Evolutionary conservation across 2,329 filamentous ascomycete genomes (phyloP), one percentile per base, ranked within the genome.

Genomic region (Clonostachys chloroleuca): DNA sequence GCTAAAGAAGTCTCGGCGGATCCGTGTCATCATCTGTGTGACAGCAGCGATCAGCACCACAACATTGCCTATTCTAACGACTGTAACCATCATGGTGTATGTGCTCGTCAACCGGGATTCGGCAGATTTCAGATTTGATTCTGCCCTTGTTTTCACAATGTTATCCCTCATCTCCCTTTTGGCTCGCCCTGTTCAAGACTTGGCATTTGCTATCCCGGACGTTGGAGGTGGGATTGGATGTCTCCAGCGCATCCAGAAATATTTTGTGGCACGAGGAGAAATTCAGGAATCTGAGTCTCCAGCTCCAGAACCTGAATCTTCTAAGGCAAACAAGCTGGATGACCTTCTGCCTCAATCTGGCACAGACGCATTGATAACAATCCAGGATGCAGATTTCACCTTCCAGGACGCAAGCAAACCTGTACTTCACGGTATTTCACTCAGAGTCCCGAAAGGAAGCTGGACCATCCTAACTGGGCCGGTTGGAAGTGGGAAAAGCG

Each of bases 401-500:
- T 18, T 39, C 36, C 36, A 18, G 17, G 36, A 18, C 12, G 17
- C 10, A n/a, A 18, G 10, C 36, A 39, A n/a, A 12, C 17, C 12
- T 12, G 14, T 39, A 12, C 14, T 18, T 39, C 36, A 18, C 36
- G 36, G 10, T 39, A 42, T 40, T 5, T 30, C 24, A 30, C 24
- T 30, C 24, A 30, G 8, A 30, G 9, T 30, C 24, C 24, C 24
- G 24, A 30, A 30, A 10, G 24, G 24, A 30, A 30, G 24, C 24
- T 49, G 55, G 3, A 41, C 45, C 41, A 39, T 55, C 41, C 36
- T 51, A 42, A 43, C 50, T 43, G 42, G 45, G 34, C 24, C 43
- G 5, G 36, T 39, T 18, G 72, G 70, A 1, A 66, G 66, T 17
- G 70, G 72, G n/a, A 75, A 75, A 43, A 66, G 68, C 0, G 63